Evolutionary conservation across 208 protist species (phyloP).

Genomic region (Leishmania guyanensis): DNA sequence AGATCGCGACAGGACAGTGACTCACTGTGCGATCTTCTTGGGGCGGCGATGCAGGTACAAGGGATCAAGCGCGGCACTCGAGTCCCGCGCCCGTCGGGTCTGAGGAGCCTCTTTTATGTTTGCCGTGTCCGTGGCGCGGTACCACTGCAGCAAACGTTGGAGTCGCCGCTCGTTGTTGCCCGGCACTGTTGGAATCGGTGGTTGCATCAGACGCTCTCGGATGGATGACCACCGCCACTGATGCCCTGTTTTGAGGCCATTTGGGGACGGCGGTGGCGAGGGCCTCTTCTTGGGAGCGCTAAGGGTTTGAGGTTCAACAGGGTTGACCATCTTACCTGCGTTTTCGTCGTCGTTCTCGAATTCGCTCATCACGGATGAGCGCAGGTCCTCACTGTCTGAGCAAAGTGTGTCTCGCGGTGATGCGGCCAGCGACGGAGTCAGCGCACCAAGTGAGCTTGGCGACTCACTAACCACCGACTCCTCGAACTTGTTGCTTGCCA

Average conservation of each 20-base stretch:
- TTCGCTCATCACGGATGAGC: neutral
- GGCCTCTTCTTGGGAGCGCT: neutral
- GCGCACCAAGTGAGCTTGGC: neutral
- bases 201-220: constrained; percentile 4
- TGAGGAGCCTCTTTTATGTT: neutral
- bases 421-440: neutral
- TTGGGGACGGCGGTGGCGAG: neutral
- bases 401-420: neutral
- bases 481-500: neutral
- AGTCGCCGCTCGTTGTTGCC: neutral
- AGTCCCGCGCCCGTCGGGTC: neutral
- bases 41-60: neutral
- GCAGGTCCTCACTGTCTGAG: neutral
- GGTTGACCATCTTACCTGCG: neutral
- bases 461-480: neutral
- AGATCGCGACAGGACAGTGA: neutral
- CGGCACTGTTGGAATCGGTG: neutral
- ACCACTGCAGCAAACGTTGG: neutral
- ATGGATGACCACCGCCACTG: neutral
- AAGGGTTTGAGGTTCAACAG: neutral
- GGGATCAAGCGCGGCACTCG: neutral
- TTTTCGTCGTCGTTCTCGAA: neutral
- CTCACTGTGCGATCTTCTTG: neutral
- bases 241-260: too few relatives aligned
- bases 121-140: neutral